Percentiles rank a stretch among this genome's conserved stretches.
Conservation (phyloP, 805 yeast genomes). For the Wickerhamiella vanderwaltii region DNA sequence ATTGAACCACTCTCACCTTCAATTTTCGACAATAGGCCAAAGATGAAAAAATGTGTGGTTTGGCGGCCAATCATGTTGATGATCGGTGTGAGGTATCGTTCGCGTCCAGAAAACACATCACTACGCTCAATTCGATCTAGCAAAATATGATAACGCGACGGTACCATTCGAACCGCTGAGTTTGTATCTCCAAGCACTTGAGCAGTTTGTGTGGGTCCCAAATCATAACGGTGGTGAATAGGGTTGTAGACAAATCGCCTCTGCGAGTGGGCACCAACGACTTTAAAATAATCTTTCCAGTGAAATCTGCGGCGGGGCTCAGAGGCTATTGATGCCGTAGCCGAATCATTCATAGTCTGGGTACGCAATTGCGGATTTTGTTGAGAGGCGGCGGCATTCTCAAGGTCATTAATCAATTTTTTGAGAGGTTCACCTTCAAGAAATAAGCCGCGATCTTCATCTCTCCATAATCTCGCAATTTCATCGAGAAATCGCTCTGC, state of each 20-base stretch:
- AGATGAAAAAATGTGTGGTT: constrained; percentile 58
- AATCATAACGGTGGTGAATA: constrained; percentile 46
- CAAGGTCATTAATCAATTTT: constrained; percentile 51
- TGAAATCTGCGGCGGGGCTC: constrained; percentile 27
- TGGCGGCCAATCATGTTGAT: constrained; percentile 81
- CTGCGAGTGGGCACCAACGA: constrained; percentile 52
- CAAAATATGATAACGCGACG: constrained; percentile 46
- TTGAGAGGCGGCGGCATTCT: constrained; percentile 14
- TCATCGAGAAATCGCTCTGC: constrained; percentile 60
- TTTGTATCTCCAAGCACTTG: constrained; percentile 20
- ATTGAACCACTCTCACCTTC: constrained; percentile 38
- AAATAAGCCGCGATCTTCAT: constrained; percentile 76
- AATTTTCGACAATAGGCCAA: constrained; percentile 61
- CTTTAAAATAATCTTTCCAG: constrained; percentile 63
- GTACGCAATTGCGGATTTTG: constrained; percentile 2
- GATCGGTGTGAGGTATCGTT: constrained; percentile 45
- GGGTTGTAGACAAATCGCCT: constrained; percentile 16
- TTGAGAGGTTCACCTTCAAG: constrained; percentile 62
- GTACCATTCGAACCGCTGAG: constrained; percentile 21
- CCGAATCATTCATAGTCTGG: background rate
- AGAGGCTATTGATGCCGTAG: background rate
- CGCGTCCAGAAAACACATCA: constrained; percentile 46
- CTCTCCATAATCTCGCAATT: constrained; percentile 74
- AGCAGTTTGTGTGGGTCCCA: constrained; percentile 11
- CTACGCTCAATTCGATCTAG: constrained; percentile 64